Conservation (phyloP, 108 stramenopile genomes). For the Cylindrotheca closterium region DNA sequence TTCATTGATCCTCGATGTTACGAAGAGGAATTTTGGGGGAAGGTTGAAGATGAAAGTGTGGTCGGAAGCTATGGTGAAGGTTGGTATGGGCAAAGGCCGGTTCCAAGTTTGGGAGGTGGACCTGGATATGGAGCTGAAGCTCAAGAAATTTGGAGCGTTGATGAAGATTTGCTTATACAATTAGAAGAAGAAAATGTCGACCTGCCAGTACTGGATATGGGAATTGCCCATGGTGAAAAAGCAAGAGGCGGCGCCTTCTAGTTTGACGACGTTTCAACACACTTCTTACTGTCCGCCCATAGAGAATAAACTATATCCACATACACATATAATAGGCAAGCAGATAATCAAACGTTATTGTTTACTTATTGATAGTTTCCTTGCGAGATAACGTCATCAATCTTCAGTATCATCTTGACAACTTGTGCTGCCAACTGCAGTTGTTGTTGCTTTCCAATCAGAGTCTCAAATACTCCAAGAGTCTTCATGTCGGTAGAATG, state of each 20-base stretch:
- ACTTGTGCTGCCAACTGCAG: slow-evolving; percentile 98
- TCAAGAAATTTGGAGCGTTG: slow-evolving; percentile 61
- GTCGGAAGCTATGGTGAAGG: slow-evolving; percentile 53
- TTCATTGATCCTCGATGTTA: slow-evolving; percentile 51
- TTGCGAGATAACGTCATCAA: slow-evolving; percentile 96
- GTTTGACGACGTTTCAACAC: not conserved
- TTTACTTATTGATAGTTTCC: slow-evolving; percentile 49
- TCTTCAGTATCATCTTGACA: slow-evolving; percentile 99
- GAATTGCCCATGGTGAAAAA: slow-evolving; percentile 79
- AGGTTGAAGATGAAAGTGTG: slow-evolving; percentile 29
- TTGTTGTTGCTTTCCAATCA: slow-evolving; percentile 99
- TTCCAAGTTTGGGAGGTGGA: slow-evolving; percentile 61
- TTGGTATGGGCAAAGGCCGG: slow-evolving; percentile 66
- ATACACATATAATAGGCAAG: not conserved
- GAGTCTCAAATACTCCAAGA: slow-evolving; percentile 97
- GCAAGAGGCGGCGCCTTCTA: slow-evolving; percentile 61
- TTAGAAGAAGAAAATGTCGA: slow-evolving; percentile 45
- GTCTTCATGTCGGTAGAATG: slow-evolving; percentile 90
- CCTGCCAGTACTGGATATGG: slow-evolving; percentile 59
- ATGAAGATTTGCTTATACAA: slow-evolving; percentile 43
- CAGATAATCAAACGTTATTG: not conserved
- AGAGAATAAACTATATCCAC: not conserved
- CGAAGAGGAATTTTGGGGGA: slow-evolving; percentile 6
- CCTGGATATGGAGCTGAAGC: slow-evolving; percentile 71
- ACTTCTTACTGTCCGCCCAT: not conserved